These are phyloP conservation scores for Saksenaea vasiformis DNA, from an alignment of 371 early-diverging fungal species.

Conservation along the genomic window DNA sequence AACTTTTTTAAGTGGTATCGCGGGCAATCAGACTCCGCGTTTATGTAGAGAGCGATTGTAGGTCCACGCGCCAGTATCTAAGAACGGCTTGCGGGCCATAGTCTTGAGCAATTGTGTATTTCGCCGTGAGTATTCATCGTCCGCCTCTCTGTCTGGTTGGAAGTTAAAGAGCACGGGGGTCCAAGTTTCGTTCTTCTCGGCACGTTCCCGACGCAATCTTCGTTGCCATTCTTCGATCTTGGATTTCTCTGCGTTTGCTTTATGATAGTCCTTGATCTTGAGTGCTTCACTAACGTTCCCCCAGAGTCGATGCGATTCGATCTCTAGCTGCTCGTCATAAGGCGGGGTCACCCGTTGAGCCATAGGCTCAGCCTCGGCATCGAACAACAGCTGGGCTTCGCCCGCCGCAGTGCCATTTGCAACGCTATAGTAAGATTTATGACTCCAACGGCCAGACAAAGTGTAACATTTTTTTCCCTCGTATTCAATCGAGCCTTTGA, in stretches of 20 bases:
- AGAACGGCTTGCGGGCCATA: conserved; percentile 32
- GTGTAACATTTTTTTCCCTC: conserved; percentile 30
- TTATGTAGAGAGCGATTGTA: conserved; percentile 43
- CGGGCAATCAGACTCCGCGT: neutral
- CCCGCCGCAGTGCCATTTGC: conserved; percentile 30
- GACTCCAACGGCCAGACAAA: conserved; percentile 68
- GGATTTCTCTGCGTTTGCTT: conserved; percentile 70
- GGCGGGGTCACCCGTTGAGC: conserved; percentile 58
- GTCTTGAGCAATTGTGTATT: conserved; percentile 14
- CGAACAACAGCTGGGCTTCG: conserved; percentile 55
- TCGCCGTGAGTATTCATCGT: conserved; percentile 12
- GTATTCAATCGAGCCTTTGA: conserved; percentile 39
- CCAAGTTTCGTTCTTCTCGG: conserved; percentile 43
- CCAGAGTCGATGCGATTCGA: conserved; percentile 79
- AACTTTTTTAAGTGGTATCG: neutral
- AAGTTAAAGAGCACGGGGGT: conserved; percentile 57
- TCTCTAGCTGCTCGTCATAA: conserved; percentile 58
- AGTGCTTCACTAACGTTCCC: conserved; percentile 67
- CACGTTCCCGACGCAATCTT: conserved; percentile 62
- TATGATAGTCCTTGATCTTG: conserved; percentile 58
- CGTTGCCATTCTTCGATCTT: conserved; percentile 78
- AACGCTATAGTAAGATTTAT: conserved; percentile 50
- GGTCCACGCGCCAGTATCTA: conserved; percentile 51
- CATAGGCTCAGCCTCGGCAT: conserved; percentile 60
- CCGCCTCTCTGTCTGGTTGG: conserved; percentile 37